phyloP scores from a whole-genome alignment of 169 alveolate genomes.

The Eimeria falciformis region DNA sequence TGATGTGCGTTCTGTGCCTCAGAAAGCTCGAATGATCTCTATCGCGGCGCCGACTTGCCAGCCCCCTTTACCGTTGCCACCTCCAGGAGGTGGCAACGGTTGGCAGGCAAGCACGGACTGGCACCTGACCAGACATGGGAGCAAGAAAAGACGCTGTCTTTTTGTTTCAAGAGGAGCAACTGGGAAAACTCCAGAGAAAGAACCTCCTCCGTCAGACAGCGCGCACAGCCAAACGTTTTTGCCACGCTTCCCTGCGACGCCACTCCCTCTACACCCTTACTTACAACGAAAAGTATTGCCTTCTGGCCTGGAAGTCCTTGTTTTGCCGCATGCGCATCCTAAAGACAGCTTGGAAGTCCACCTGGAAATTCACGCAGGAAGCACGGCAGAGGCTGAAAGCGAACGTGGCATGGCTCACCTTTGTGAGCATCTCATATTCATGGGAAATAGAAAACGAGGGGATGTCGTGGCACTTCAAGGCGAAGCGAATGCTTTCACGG shows the following conservation, averaged over 20 bases:
- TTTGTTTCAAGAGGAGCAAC: background rate
- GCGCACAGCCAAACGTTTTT: background rate
- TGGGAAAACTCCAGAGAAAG: background rate
- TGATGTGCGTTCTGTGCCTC: slow-evolving; percentile 30
- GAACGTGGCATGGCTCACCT: slow-evolving; percentile 91
- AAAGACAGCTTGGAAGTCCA: slow-evolving; percentile 84
- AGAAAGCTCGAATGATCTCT: slow-evolving; percentile 3
- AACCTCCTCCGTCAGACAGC: too few relatives aligned
- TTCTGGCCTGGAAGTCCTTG: slow-evolving; percentile 83
- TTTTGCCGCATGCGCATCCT: slow-evolving; percentile 83
- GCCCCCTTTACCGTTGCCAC: slow-evolving; percentile 49
- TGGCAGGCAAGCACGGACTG: background rate
- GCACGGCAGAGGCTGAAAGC: slow-evolving; percentile 87
- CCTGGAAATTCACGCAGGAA: slow-evolving; percentile 88
- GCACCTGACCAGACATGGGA: background rate
- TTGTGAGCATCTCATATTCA: slow-evolving; percentile 90
- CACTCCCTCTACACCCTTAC: slow-evolving; percentile 70
- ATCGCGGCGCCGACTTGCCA: slow-evolving; percentile 18
- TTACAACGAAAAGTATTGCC: slow-evolving; percentile 77
- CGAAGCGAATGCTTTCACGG: slow-evolving; percentile 91
- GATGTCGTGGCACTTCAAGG: slow-evolving; percentile 78
- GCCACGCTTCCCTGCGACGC: slow-evolving; percentile 7
- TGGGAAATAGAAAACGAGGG: slow-evolving; percentile 89
- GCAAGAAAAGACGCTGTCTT: background rate
- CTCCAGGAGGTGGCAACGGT: slow-evolving; percentile 46